phyloP scores from a whole-genome alignment of 1,284 basidiomycete genomes.

The Ceratobasidium sp. region DNA sequence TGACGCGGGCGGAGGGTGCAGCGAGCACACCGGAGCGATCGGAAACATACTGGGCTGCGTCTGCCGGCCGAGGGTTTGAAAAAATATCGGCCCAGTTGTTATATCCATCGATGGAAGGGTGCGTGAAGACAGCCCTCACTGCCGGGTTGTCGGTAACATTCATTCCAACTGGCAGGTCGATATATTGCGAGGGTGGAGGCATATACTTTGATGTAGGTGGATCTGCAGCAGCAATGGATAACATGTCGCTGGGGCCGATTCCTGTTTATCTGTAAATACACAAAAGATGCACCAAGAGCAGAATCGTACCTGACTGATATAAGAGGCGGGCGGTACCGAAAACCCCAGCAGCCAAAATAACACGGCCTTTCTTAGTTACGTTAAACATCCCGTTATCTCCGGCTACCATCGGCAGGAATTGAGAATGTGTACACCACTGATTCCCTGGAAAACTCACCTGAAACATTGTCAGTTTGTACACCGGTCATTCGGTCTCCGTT shows the following conservation, averaged over 20 bases:
- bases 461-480: conserved; percentile 66
- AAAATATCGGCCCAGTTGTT: conserved; percentile 67
- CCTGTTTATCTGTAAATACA: conserved; percentile 59
- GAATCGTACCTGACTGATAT: conserved; percentile 58
- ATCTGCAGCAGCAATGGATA: conserved; percentile 60
- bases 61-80: conserved; percentile 61
- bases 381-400: conserved; percentile 64
- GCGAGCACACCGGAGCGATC: conserved; percentile 64
- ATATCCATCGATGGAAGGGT: conserved; percentile 63
- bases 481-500: conserved; percentile 65
- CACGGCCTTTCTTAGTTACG: conserved; percentile 65
- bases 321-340: conserved; percentile 63
- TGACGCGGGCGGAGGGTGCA: conserved; percentile 63
- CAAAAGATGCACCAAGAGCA: no score
- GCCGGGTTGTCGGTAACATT: conserved; percentile 67
- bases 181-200: conserved; percentile 61
- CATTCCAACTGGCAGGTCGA: conserved; percentile 64
- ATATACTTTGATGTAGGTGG: conserved; percentile 57
- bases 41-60: conserved; percentile 62
- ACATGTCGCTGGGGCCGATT: conserved; percentile 67
- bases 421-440: background rate
- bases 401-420: conserved; percentile 53
- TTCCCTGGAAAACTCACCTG: conserved; percentile 37
- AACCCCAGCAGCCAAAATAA: conserved; percentile 65
- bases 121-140: conserved; percentile 69